Percentiles rank a stretch among this genome's conserved stretches.
These are phyloP conservation scores for Haemoproteus tartakovskyi DNA, from an alignment of 169 alveolate species.

Conservation along the genomic window DNA sequence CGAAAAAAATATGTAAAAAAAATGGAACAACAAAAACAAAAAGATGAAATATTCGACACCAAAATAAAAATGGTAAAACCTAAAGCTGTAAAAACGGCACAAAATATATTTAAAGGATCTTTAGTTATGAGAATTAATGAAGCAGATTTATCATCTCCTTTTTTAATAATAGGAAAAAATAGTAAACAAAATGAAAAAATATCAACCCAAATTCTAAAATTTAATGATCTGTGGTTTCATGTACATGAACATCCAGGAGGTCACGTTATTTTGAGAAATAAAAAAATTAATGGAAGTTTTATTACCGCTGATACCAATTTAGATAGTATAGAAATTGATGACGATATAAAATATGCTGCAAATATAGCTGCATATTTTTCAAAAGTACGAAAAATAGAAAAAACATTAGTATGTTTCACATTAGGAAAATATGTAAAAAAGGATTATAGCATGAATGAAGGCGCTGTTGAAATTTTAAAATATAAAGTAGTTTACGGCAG, in stretches of 20 bases:
- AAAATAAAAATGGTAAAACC: conserved; percentile 64
- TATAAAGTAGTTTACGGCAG: conserved; percentile 67
- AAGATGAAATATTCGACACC: conserved; percentile 58
- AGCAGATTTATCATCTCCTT: conserved; percentile 70
- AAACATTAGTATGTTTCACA: conserved; percentile 69
- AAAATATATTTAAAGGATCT: conserved; percentile 70
- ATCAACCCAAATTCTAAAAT: conserved; percentile 69
- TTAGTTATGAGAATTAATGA: conserved; percentile 66
- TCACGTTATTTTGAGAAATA: conserved; percentile 72
- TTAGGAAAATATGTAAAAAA: conserved; percentile 68
- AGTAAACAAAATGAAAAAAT: conserved; percentile 77
- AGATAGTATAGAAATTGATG: conserved; percentile 34
- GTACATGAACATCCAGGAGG: conserved; percentile 78
- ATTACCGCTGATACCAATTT: conserved; percentile 43
- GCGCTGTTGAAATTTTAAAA: conserved; percentile 73
- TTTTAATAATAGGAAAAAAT: conserved; percentile 74
- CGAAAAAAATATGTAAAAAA: conserved; percentile 50
- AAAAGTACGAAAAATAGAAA: conserved; percentile 60
- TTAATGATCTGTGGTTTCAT: conserved; percentile 78
- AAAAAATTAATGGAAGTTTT: conserved; percentile 51
- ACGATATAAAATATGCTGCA: conserved; percentile 76
- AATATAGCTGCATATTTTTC: conserved; percentile 76
- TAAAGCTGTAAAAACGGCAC: conserved; percentile 59
- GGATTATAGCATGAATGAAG: conserved; percentile 68
- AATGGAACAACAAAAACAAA: conserved; percentile 38